Conservation (phyloP, 352 stramenopile species). For the Globisporangium nunn region DNA sequence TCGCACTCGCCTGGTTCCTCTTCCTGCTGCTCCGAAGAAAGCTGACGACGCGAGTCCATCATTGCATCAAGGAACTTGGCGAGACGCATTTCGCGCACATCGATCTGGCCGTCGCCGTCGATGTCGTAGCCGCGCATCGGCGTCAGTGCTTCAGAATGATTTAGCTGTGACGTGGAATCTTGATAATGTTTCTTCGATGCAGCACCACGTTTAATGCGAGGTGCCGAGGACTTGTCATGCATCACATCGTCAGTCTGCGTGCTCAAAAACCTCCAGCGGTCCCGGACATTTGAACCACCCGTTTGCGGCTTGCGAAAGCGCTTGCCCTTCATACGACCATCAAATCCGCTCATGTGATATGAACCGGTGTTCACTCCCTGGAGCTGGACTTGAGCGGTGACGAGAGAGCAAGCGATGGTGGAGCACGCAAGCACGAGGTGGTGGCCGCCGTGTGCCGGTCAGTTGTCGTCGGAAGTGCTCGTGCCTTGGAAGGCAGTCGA, state of each 20-base stretch:
- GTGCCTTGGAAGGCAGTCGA: too few relatives aligned
- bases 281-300: conserved; percentile 40
- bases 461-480: too few relatives aligned
- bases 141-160: not conserved
- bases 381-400: too few relatives aligned
- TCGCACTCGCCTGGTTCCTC: conserved; percentile 23
- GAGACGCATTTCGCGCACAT: conserved; percentile 61
- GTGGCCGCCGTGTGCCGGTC: too few relatives aligned
- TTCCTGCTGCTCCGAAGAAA: conserved; percentile 1
- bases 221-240: conserved; percentile 7
- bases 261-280: conserved; percentile 47
- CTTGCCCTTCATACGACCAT: conserved; percentile 36
- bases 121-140: conserved; percentile 40
- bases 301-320: conserved; percentile 43
- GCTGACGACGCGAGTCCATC: conserved; percentile 23
- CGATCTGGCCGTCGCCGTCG: conserved; percentile 54
- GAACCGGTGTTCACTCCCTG: too few relatives aligned
- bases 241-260: conserved; percentile 40
- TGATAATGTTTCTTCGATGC: not conserved
- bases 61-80: conserved; percentile 58
- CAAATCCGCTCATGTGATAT: conserved; percentile 2
- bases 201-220: not conserved
- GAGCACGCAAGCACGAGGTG: too few relatives aligned
- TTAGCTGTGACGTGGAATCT: not conserved
- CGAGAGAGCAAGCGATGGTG: too few relatives aligned